Evolutionary conservation across 2,329 filamentous ascomycete genomes (phyloP).

Genomic region (Talaromyces sp.): DNA sequence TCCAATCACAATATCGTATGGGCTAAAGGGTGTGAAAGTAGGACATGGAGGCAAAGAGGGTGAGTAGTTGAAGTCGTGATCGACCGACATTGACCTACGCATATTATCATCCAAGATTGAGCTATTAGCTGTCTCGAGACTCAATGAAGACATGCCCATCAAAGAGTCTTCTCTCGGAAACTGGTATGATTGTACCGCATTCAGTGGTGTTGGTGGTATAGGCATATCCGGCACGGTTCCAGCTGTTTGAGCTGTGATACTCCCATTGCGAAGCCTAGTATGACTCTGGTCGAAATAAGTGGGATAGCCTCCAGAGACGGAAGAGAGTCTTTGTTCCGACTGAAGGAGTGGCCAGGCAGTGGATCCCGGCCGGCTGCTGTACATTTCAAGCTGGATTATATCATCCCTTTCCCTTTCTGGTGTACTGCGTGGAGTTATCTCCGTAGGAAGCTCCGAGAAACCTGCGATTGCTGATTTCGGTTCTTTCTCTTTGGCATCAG

Average conservation of each 20-base stretch:
- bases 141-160: constrained; percentile 35
- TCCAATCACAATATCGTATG: constrained; percentile 35
- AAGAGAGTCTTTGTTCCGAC: constrained; percentile 23
- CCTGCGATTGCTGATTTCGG: constrained; percentile 35
- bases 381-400: constrained; percentile 11
- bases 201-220: constrained; percentile 34
- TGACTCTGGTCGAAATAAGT: constrained; percentile 24
- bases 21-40: constrained; percentile 35
- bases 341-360: constrained; percentile 31
- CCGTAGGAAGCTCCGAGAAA: constrained; percentile 32
- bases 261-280: constrained; percentile 28
- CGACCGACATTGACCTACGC: constrained; percentile 26
- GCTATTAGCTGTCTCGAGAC: constrained; percentile 38
- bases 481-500: constrained; percentile 29
- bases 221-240: constrained; percentile 35
- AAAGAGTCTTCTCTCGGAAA: constrained; percentile 34
- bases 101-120: constrained; percentile 36
- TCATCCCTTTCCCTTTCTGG: constrained; percentile 31
- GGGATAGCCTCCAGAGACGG: constrained; percentile 25
- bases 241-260: constrained; percentile 33
- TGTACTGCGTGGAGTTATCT: constrained; percentile 36
- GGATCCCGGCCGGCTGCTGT: constrained; percentile 24
- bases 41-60: constrained; percentile 33
- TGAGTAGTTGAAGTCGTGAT: constrained; percentile 28
- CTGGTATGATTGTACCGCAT: constrained; percentile 30